Evolutionary conservation across 805 yeast species (phyloP), one percentile per base, ranked within the genome.

Genomic region (Ogataea philodendri): DNA sequence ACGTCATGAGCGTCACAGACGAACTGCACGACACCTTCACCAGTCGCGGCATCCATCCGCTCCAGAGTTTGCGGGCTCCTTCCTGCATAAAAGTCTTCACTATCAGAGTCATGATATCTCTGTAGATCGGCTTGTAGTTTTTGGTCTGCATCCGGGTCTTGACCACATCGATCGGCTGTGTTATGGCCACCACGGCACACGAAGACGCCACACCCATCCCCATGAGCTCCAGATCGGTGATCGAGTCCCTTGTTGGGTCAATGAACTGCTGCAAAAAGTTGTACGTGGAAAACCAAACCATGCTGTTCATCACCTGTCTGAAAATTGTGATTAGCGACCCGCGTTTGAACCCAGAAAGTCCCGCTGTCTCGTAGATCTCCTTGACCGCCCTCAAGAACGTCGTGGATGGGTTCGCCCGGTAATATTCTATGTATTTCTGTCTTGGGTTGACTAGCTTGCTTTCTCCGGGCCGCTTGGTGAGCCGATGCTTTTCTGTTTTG

Each of bases 151-250:
- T 76, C 53, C 95, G 74, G 3, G 96, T 76, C 63, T 89, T 89
- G 30, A 89, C 62, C 3, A 86, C 85, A 62, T 89, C 97, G 18
- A 89, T 65, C 0, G 97, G 97, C 62, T 87, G 97, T 1, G 96
- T 89, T 0, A 74, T 65, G 0, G 74, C 76, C 15, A 86, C 84
- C 18, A 85, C 94, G 0, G 87, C 82, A 3, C 73, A 60, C 0
- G 93, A 78, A 2, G 94, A 76, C 1, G 76, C 66, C 8, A 80
- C 62, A 5, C 93, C 87, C 49, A 71, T 49, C 9, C 60, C 64
- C 32, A 57, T 24, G 14, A 57, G 43, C 33, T 55, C 62, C 22
- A 65, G 42, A 19, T 57, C 60, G 4, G 69, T 68, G 11, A 71
- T 67, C 22, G 72, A 70, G 25, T 56, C 59, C 27, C 66, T 50